Conservation (phyloP, 1,284 basidiomycete species). For the Kwoniella shivajii region DNA sequence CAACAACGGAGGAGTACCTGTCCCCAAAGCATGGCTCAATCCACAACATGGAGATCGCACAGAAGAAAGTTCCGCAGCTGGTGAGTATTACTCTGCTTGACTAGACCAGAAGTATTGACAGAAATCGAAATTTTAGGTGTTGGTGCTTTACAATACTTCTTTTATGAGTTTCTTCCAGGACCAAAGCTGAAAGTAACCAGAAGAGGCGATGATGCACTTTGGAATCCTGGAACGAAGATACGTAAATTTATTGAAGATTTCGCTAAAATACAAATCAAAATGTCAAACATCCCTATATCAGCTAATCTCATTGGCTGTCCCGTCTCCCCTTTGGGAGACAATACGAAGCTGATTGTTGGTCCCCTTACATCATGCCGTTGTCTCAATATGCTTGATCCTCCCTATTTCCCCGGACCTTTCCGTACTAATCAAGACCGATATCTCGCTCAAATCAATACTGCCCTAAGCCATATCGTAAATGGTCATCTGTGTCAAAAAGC, state of each 20-base stretch:
- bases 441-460: constrained; percentile 6
- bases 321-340: background rate
- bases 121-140: background rate
- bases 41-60: background rate
- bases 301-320: background rate
- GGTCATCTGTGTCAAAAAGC: background rate
- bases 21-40: constrained; percentile 3
- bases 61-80: background rate
- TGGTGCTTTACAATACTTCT: constrained; percentile 1
- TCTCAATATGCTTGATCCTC: background rate
- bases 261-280: constrained; percentile 2
- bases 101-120: background rate
- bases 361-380: background rate
- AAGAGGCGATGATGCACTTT: background rate
- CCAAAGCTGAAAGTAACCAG: background rate
- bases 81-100: too few relatives aligned
- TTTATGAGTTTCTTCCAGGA: constrained; percentile 4
- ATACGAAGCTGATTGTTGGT: background rate
- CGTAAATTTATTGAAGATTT: background rate
- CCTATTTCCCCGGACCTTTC: constrained; percentile 18
- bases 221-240: background rate
- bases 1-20: background rate
- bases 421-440: constrained; percentile 13
- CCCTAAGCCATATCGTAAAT: background rate
- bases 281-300: constrained; percentile 3